Conservation (phyloP, 768 basidiomycete genomes). For the Amanita phalloides region DNA sequence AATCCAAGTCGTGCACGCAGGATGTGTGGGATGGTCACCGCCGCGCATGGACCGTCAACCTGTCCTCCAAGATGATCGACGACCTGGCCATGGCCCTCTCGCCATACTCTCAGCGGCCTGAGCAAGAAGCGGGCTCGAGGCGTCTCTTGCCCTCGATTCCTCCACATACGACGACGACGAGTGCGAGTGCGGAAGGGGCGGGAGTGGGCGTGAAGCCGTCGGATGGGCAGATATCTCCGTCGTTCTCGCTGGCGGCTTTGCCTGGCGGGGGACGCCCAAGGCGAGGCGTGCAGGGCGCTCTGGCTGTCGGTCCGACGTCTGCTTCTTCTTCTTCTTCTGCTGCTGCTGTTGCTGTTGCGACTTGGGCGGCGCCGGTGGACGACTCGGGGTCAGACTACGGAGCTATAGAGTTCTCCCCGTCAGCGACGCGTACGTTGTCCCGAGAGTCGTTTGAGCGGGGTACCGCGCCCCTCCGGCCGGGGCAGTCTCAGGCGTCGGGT, state of each 20-base stretch:
- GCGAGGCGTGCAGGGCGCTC: background rate
- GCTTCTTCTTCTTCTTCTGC: background rate
- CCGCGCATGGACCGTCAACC: constrained; percentile 12
- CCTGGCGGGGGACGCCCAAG: background rate
- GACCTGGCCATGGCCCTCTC: constrained; percentile 15
- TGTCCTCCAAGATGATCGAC: constrained; percentile 13
- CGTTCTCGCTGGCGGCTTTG: background rate
- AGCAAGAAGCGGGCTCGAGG: constrained; percentile 11
- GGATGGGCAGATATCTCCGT: background rate
- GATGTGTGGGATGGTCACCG: constrained; percentile 21
- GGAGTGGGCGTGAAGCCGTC: background rate
- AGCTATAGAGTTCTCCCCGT: background rate
- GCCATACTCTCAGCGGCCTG: constrained; percentile 14
- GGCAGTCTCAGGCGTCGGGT: background rate
- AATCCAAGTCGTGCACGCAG: constrained; percentile 16
- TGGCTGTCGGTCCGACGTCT: background rate
- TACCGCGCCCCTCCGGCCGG: background rate
- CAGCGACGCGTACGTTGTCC: background rate
- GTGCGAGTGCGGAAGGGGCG: background rate
- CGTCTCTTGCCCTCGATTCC: constrained; percentile 12
- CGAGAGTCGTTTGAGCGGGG: constrained; percentile 3
- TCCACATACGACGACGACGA: background rate
- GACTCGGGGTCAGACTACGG: background rate
- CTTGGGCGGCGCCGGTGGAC: background rate
- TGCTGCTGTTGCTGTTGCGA: too few species aligned